Base-by-base conservation (phyloP, 1,139 yeast genomes). In the Scheffersomyces illinoinensis region DNA sequence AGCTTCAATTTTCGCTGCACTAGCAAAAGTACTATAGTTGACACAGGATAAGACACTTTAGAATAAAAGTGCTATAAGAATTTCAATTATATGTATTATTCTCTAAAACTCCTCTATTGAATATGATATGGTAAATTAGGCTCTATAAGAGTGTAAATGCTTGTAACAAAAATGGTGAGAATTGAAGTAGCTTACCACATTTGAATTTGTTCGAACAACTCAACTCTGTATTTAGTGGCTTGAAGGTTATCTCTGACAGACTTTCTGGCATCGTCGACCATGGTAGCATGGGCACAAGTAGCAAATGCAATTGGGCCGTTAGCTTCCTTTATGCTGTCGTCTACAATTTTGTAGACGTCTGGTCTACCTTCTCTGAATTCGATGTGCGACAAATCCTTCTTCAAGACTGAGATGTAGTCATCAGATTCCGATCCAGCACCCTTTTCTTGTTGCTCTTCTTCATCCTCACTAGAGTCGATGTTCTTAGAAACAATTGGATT, bases 361-460 rank as follows among this genome's bases (percentile, higher is more conserved):
- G 87, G 84, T 67, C 87, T 76, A 18, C 86, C 86, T 47, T 76
- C 76, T 61, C 75, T 71, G 67, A 85, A 76, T 52, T 77, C 81
- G 54, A 82, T 71, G 61, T 76, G 76, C 5, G 72, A 71, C 54
- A 81, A 66, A 55, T 63, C 63, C 50, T 59, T 59, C 66, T 65
- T 67, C 57, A 65, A 56, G 46, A 21, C 55, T 26, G 55, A 56
- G n/a, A 64, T 63, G 57, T 63, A 64, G 53, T 64, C 66, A 7
- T 39, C 48, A 12, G 64, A 60, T 49, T 64, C 67, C 20, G 55
- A 60, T 5, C 56, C 60, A 18, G 64, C 57, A 55, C 61, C 61
- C 60, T 63, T 63, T 52, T 64, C 66, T 39, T 58, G 60, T 10
- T 59, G 61, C 50, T 62, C 65, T n/a, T 61, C 63, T 18, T 49